A percentile compares a stretch with the other conserved stretches of the same genome.
Conservation (phyloP, 257 asterid genomes). For the Echites panduratus region DNA sequence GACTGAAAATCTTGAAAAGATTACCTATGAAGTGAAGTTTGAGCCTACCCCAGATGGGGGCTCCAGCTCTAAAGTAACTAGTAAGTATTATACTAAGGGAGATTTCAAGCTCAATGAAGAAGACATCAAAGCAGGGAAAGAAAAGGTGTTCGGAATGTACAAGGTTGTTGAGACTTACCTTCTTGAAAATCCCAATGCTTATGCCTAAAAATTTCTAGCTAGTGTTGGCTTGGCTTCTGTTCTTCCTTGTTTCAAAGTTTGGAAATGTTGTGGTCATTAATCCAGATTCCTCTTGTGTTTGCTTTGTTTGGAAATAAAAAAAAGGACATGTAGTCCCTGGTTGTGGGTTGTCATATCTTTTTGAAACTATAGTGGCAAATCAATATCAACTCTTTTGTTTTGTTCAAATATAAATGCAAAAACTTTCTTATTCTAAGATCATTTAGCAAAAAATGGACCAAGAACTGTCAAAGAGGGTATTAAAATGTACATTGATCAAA, state of each 20-base stretch:
- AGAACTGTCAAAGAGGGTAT: no score
- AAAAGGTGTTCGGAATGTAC: constrained; percentile 1
- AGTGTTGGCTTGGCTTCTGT: no score
- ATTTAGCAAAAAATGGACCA: no score
- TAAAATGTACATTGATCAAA: no score
- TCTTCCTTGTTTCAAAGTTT: no score
- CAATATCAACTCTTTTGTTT: no score
- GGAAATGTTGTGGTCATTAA: no score
- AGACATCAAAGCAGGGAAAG: constrained; percentile 1
- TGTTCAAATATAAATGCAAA: no score
- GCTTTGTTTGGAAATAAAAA: background rate
- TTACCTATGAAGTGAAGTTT: constrained; percentile 2
- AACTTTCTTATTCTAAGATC: no score
- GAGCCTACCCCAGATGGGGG: background rate
- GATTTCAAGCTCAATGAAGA: constrained; percentile 8
- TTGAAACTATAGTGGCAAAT: no score
- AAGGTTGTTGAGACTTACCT: background rate
- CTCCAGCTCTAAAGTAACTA: constrained; percentile 7
- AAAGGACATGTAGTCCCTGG: no score
- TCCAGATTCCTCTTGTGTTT: background rate
- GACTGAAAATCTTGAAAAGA: background rate
- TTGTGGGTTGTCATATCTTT: background rate
- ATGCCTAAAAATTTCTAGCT: no score
- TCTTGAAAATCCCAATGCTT: constrained; percentile 5
- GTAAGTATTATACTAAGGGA: constrained; percentile 5